Conservation (phyloP, 331 rosid genomes). For the Rhamnella rubrinervis region DNA sequence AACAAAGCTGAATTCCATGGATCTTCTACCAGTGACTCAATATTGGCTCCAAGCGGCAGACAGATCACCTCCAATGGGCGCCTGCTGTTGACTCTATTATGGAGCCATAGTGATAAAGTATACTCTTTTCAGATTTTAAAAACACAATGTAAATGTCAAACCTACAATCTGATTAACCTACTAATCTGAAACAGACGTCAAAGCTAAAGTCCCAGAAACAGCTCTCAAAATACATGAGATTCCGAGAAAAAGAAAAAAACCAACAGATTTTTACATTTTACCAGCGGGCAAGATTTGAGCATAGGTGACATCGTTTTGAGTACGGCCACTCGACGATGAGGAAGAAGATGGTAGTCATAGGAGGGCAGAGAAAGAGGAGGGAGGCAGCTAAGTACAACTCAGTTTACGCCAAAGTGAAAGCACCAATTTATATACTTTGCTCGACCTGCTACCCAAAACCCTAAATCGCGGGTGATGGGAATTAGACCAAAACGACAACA, state of each 20-base stretch:
- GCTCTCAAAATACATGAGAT: too few species aligned
- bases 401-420: not conserved
- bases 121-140: not conserved
- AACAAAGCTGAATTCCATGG: conserved; percentile 47
- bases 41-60: conserved; percentile 90
- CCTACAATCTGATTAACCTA: not conserved
- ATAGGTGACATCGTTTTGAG: too few species aligned
- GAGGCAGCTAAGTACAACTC: not conserved
- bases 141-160: not conserved
- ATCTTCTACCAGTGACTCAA: conserved; percentile 56
- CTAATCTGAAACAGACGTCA: not conserved
- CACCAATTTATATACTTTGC: conserved; percentile 8
- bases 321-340: too few species aligned
- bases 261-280: too few species aligned
- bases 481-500: too few species aligned
- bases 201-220: too few species aligned
- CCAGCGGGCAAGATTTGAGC: too few species aligned
- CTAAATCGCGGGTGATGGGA: not conserved
- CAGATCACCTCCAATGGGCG: conserved; percentile 47
- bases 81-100: conserved; percentile 74
- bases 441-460: conserved; percentile 6
- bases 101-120: conserved; percentile 32
- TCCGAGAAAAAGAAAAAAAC: too few species aligned
- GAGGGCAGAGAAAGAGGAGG: not conserved
- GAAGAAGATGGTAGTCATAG: not conserved